Evolutionary conservation across 441 rosid genomes (phyloP).

Genomic region (Mallotus japonicus): DNA sequence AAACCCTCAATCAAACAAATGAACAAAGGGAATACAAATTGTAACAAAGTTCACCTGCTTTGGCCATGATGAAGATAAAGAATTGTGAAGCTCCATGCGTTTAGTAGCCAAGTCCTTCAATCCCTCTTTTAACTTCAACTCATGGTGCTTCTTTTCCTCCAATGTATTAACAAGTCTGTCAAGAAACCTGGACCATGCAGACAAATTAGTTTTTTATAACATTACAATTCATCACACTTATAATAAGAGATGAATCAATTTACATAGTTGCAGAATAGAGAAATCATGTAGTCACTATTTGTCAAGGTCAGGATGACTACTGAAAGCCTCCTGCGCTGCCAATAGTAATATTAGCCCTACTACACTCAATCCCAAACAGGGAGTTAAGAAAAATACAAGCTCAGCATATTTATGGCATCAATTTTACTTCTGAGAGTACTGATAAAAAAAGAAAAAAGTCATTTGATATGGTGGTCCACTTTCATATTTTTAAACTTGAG

Average conservation of each 20-base stretch:
- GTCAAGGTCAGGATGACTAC: not conserved
- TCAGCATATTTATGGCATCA: no score
- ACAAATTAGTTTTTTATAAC: conserved; percentile 9
- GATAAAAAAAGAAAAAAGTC: no score
- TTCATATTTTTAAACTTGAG: conserved; percentile 3
- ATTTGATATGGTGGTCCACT: not conserved
- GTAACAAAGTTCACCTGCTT: conserved; percentile 58
- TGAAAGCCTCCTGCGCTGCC: not conserved
- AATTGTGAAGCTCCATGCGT: conserved; percentile 93
- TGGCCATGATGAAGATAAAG: conserved; percentile 89
- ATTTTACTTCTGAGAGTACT: no score
- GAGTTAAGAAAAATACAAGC: no score
- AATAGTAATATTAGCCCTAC: no score
- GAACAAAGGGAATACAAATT: no score
- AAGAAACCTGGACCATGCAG: conserved; percentile 59
- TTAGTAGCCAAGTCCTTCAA: conserved; percentile 72
- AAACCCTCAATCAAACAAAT: not conserved
- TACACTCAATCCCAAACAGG: no score
- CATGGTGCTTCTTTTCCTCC: conserved; percentile 90
- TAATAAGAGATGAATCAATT: not conserved
- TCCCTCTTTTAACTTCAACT: conserved; percentile 73
- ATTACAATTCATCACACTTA: conserved; percentile 7
- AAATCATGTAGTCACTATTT: not conserved
- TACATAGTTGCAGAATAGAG: not conserved
- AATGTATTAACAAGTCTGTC: conserved; percentile 78